Percentiles rank a stretch among this genome's conserved stretches.
phyloP scores from a whole-genome alignment of 2,329 filamentous ascomycete species.

The Ceratocystis ficicola region DNA sequence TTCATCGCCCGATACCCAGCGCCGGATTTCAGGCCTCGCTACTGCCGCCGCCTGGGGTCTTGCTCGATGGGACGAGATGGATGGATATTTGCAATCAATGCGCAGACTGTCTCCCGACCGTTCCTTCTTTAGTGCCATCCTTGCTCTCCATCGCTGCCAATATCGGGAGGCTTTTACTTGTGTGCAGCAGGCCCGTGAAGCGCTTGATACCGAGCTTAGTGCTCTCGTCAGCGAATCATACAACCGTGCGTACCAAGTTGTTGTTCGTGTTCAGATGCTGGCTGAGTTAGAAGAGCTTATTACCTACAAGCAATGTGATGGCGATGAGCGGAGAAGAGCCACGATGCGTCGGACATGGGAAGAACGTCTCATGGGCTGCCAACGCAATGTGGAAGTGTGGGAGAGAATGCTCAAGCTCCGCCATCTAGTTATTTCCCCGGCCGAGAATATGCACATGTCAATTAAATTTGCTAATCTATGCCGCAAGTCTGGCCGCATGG shows the following conservation, averaged over 20 bases:
- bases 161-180: conserved; percentile 82
- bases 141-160: conserved; percentile 88
- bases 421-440: conserved; percentile 78
- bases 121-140: conserved; percentile 93
- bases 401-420: conserved; percentile 94
- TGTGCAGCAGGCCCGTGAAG: conserved; percentile 84
- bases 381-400: conserved; percentile 97
- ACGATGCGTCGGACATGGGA: conserved; percentile 94
- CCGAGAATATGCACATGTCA: conserved; percentile 97
- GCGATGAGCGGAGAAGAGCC: conserved; percentile 70
- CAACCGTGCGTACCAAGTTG: conserved; percentile 92
- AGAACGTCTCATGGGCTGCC: conserved; percentile 82
- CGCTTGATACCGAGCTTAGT: conserved; percentile 87
- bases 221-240: conserved; percentile 97
- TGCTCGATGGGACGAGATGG: conserved; percentile 96
- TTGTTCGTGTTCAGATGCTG: conserved; percentile 97
- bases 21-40: conserved; percentile 82
- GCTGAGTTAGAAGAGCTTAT: conserved; percentile 98
- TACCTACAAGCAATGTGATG: conserved; percentile 83
- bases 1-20: conserved; percentile 73
- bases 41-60: conserved; percentile 94
- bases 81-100: conserved; percentile 90
- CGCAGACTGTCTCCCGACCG: conserved; percentile 86
- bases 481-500: conserved; percentile 87
- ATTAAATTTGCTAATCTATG: conserved; percentile 99